Evolutionary conservation across 2,329 filamentous ascomycete species (phyloP), one percentile per base, ranked within the genome.

Genomic region (Penicillium fuscoglaucum): DNA sequence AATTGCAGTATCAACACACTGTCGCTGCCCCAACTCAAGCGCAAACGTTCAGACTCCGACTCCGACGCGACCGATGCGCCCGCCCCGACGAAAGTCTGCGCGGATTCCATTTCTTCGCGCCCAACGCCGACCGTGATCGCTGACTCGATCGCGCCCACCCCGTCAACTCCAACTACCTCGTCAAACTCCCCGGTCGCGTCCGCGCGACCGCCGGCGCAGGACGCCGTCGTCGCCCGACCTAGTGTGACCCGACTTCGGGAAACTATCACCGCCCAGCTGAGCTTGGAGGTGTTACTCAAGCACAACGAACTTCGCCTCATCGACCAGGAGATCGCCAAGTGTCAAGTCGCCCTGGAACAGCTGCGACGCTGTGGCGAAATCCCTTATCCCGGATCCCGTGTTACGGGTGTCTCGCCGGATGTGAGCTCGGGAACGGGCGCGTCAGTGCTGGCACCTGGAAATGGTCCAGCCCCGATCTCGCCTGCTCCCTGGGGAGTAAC

Each of bases 261-360:
- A 67, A 83, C 84, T 37, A 89, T 98, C 71, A 88, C 92, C 71
- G 87, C 91, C 61, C 90, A 97, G 76, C 89, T 98, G 74, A 90
- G 92, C 70, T 85, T 95, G 65, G 93, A 97, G 79, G 93, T 98
- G 53, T 79, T 98, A 63, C 80, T 96, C 73, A 98, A 97, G 81
- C 95, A 99, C 76, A 87, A 95, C 70, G 95, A 99, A 79, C 79
- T 98, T 59, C 90, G 93, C 57, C 82, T 96, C 66, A 96, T 98
- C 74, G 91, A 98, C 72, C 92, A 96, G 77, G 95, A 98, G 78
- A 84, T 98, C 64, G 93, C 91, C 64, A 98, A 97, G 79, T 97
- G 93, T 72, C 93, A 98, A 79, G 81, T 93, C 63, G 91, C 93
- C 12, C 83, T 98, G 66, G 95, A 99, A 78, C 95, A 98, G 78